Evolutionary conservation across 768 basidiomycete species (phyloP), one percentile per base, ranked within the genome.

Genomic region (Gloeostereum incarnatum): DNA sequence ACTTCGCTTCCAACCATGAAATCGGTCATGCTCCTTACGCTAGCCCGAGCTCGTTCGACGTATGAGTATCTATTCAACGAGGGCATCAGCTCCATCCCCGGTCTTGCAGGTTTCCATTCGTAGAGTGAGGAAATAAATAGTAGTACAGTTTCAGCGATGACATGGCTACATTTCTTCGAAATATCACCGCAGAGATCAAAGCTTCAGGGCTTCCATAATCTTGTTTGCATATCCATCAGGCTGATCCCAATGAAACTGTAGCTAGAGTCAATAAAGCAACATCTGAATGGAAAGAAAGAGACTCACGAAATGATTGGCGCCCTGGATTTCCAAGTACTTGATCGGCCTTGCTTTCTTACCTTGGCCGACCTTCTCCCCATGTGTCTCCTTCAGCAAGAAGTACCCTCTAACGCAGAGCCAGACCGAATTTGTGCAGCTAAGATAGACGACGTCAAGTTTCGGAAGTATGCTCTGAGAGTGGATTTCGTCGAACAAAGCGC

Each of bases 241-340:
- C 5, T 37, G 16, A 25, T 37, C 36, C 19, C 36, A 37, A 8
- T 37, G 36, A 5, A 20, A 10, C 36, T 37, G 24, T 23, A n/a
- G 3, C n/a, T n/a, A n/a, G n/a, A 37, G 5, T 27, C 9, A n/a
- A 8, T 27, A n/a, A 27, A 27, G 8, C 14, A 8, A 8, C 34
- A 35, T 6, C 5, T 4, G 8, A 23, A 9, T 22, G 20, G 23
- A 22, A 24, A 3, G 17, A 24, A 32, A 35, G 16, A 7, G 24
- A 49, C 62, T 41, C 37, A 65, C 63, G 38, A 64, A 60, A 39
- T 65, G 62, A 44, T 65, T 63, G 3, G 47, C 55, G 5, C 46
- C 45, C 14, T 52, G 43, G 14, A 60, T 39, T 1, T 45, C 31
- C 8, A 54, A 11, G 36, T 60, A 58, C 6, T 42, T 24, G n/a